These are phyloP conservation scores for Aphanomyces euteiches DNA, from an alignment of 352 stramenopile species.

Conservation along the genomic window DNA sequence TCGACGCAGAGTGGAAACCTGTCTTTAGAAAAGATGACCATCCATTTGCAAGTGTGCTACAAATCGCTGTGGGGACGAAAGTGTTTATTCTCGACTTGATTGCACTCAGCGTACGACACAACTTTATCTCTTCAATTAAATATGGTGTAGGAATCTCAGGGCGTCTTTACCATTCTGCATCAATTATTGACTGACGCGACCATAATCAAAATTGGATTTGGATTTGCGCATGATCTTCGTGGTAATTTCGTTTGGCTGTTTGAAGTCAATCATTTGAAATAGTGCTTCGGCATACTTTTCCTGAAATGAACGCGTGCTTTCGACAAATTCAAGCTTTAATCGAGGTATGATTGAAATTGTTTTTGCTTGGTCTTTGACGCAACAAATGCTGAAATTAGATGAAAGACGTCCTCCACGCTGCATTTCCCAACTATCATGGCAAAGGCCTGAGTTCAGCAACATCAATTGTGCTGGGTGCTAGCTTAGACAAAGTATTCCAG, in stretches of 20 bases:
- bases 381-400: background rate
- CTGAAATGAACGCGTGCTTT: slow-evolving; percentile 1
- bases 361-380: background rate
- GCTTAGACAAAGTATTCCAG: slow-evolving; percentile 11
- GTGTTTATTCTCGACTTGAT: slow-evolving; percentile 25
- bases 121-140: too few relatives aligned
- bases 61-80: background rate
- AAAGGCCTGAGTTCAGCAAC: slow-evolving; percentile 7
- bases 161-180: background rate
- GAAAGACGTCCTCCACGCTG: background rate
- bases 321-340: background rate
- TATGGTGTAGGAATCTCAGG: too few relatives aligned
- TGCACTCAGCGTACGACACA: background rate
- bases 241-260: background rate
- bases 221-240: slow-evolving; percentile 1
- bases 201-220: slow-evolving; percentile 17
- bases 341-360: background rate
- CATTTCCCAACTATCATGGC: background rate
- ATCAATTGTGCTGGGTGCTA: background rate
- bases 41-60: background rate
- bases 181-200: background rate
- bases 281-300: slow-evolving; percentile 12
- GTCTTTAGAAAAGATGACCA: background rate
- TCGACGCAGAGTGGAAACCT: slow-evolving; percentile 23
- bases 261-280: background rate